Percentiles rank a stretch among this genome's conserved stretches.
These are phyloP conservation scores for Hirsutella minnesotensis DNA, from an alignment of 2,329 filamentous ascomycete genomes.

Conservation along the genomic window DNA sequence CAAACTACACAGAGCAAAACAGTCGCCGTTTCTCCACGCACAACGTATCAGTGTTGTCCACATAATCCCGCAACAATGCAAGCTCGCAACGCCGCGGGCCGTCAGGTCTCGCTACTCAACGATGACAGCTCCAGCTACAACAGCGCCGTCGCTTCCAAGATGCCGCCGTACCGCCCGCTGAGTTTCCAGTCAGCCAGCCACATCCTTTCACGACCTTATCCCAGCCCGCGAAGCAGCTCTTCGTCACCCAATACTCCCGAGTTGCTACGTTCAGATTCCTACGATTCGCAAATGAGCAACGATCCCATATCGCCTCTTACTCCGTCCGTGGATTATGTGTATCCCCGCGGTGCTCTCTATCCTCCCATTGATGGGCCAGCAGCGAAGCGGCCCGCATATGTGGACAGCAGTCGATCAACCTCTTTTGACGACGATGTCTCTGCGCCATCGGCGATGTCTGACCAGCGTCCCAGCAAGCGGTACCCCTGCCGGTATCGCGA, in stretches of 20 bases:
- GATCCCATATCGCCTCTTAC: constrained; percentile 45
- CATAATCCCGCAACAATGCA: constrained; percentile 35
- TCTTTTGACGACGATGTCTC: constrained; percentile 40
- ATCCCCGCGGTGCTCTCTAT: constrained; percentile 27
- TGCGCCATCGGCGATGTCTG: constrained; percentile 25
- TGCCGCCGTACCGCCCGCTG: constrained; percentile 11
- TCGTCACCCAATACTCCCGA: constrained; percentile 42
- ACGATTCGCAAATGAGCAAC: constrained; percentile 46
- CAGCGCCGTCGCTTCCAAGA: constrained; percentile 11
- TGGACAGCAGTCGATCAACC: constrained; percentile 31
- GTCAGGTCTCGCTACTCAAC: constrained; percentile 48
- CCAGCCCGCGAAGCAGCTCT: constrained; percentile 26
- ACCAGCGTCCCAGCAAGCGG: constrained; percentile 45
- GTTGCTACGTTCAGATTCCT: constrained; percentile 48
- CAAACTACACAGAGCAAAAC: no score
- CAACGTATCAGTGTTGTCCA: no score
- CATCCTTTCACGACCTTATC: constrained; percentile 19
- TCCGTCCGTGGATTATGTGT: constrained; percentile 33
- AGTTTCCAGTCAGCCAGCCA: constrained; percentile 24
- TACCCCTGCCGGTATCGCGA: constrained; percentile 67
- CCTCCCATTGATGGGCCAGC: constrained; percentile 16
- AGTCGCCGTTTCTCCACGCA: no score
- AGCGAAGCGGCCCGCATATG: constrained; percentile 29
- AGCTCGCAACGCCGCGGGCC: constrained; percentile 42
- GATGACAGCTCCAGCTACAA: constrained; percentile 27